Evolutionary conservation across 768 basidiomycete species (phyloP).

Genomic region (Pleurotus citrinopileatus): DNA sequence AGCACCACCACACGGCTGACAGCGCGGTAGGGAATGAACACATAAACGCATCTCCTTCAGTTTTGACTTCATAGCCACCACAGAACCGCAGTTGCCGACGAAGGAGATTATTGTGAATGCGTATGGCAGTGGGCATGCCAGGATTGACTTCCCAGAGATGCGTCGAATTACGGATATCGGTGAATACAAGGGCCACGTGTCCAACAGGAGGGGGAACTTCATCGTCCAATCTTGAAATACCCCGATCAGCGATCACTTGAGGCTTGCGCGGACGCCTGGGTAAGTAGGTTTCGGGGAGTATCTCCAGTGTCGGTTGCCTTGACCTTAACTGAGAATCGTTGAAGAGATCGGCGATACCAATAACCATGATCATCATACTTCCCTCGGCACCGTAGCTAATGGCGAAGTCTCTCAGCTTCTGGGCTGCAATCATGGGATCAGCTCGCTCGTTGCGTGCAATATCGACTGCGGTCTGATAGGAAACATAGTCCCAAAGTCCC

Average conservation of each 20-base stretch:
- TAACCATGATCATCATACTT: constrained; percentile 97
- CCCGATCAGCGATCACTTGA: constrained; percentile 53
- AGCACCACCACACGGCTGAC: constrained; percentile 86
- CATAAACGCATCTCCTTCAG: constrained; percentile 99
- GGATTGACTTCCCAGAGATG: constrained; percentile 94
- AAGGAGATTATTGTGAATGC: constrained; percentile 82
- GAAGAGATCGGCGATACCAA: constrained; percentile 80
- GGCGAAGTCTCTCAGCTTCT: constrained; percentile 94
- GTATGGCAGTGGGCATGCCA: constrained; percentile 93
- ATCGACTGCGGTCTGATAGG: constrained; percentile 94
- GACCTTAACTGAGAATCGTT: constrained; percentile 35
- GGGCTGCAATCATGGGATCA: constrained; percentile 79
- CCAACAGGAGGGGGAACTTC: constrained; percentile 87
- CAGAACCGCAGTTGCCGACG: constrained; percentile 84
- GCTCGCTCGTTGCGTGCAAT: constrained; percentile 75
- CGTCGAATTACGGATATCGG: constrained; percentile 96
- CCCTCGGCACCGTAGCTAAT: constrained; percentile 95
- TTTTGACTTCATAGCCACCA: constrained; percentile 98
- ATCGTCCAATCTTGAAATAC: constrained; percentile 59
- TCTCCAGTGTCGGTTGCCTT: constrained; percentile 44
- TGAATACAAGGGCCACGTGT: constrained; percentile 91
- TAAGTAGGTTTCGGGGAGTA: constrained; percentile 28
- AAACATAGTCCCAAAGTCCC: constrained; percentile 91
- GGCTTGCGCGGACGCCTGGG: constrained; percentile 24
- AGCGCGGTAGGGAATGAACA: constrained; percentile 92